These are phyloP conservation scores for Cinchona pubescens DNA, from an alignment of 257 asterid genomes.

Conservation along the genomic window DNA sequence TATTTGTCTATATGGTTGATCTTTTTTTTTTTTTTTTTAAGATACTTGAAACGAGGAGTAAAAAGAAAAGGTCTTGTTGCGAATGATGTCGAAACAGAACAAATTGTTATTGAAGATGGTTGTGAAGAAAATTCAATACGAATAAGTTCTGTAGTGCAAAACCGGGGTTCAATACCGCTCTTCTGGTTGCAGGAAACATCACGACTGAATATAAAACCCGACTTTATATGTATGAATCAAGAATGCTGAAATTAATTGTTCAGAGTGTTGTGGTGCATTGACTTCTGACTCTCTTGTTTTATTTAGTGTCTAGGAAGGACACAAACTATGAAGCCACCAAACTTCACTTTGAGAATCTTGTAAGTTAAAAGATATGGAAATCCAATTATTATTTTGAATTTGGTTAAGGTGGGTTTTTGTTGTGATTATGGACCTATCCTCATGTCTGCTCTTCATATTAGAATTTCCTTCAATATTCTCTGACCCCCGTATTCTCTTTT, in stretches of 20 bases:
- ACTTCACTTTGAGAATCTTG: conserved; percentile 88
- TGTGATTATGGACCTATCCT: conserved; percentile 12
- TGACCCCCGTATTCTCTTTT: background rate
- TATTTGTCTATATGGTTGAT: background rate
- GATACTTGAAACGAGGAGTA: conserved; percentile 88
- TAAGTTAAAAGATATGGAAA: conserved; percentile 86
- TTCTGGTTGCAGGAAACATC: conserved; percentile 98
- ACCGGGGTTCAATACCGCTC: conserved; percentile 94
- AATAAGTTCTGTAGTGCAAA: conserved; percentile 84
- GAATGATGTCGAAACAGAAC: conserved; percentile 97
- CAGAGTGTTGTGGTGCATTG: conserved; percentile 8
- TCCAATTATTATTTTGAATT: conserved; percentile 82
- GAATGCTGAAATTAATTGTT: conserved; percentile 14
- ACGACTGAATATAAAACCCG: conserved; percentile 75
- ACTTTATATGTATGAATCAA: conserved; percentile 61
- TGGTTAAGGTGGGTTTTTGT: conserved; percentile 67
- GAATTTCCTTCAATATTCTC: background rate
- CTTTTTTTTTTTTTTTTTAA: conserved; percentile 26
- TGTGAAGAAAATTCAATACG: conserved; percentile 48
- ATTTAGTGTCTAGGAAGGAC: conserved; percentile 79
- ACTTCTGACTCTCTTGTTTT: conserved; percentile 20
- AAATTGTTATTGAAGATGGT: conserved; percentile 73
- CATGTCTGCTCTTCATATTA: conserved; percentile 14
- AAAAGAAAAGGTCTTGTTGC: conserved; percentile 96
- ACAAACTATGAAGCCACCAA: conserved; percentile 71